phyloP scores from a whole-genome alignment of 768 basidiomycete genomes.

The Agaricus bisporus region DNA sequence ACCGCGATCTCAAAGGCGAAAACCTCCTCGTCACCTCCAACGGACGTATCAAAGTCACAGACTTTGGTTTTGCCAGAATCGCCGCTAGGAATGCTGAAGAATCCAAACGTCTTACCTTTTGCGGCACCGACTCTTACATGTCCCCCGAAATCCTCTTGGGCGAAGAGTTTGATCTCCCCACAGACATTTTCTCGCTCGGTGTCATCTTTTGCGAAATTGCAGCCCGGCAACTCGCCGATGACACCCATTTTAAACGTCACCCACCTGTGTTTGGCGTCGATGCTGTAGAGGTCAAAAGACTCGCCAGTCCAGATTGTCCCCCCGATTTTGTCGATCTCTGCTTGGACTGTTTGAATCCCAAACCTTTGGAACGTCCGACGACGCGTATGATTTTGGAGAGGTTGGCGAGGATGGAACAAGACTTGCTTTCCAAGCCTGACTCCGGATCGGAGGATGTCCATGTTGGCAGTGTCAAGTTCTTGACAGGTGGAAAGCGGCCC shows the following conservation, averaged over 20 bases:
- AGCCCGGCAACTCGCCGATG: slow-evolving; percentile 80
- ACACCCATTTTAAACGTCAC: slow-evolving; percentile 66
- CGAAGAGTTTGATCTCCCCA: slow-evolving; percentile 87
- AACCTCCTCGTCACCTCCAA: slow-evolving; percentile 95
- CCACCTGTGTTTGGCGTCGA: slow-evolving; percentile 82
- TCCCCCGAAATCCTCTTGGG: slow-evolving; percentile 92
- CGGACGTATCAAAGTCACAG: slow-evolving; percentile 94
- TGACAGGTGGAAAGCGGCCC: slow-evolving; percentile 62
- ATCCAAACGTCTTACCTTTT: slow-evolving; percentile 77
- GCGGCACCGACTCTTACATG: slow-evolving; percentile 94
- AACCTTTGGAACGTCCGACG: slow-evolving; percentile 66
- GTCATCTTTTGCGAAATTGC: slow-evolving; percentile 92
- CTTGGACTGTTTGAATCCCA: slow-evolving; percentile 65
- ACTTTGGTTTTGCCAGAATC: slow-evolving; percentile 96
- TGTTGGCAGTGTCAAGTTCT: slow-evolving; percentile 81
- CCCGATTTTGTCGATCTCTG: slow-evolving; percentile 69
- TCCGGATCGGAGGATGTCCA: slow-evolving; percentile 61
- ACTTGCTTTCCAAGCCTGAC: slow-evolving; percentile 62
- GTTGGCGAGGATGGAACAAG: slow-evolving; percentile 75
- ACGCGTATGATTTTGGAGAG: slow-evolving; percentile 76
- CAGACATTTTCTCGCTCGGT: slow-evolving; percentile 92
- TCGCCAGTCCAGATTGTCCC: slow-evolving; percentile 74
- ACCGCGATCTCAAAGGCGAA: slow-evolving; percentile 94
- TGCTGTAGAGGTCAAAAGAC: slow-evolving; percentile 56
- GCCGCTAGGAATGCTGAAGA: slow-evolving; percentile 91